Conservation (phyloP, 441 rosid genomes). For the Euphorbia schlechtendalii region DNA sequence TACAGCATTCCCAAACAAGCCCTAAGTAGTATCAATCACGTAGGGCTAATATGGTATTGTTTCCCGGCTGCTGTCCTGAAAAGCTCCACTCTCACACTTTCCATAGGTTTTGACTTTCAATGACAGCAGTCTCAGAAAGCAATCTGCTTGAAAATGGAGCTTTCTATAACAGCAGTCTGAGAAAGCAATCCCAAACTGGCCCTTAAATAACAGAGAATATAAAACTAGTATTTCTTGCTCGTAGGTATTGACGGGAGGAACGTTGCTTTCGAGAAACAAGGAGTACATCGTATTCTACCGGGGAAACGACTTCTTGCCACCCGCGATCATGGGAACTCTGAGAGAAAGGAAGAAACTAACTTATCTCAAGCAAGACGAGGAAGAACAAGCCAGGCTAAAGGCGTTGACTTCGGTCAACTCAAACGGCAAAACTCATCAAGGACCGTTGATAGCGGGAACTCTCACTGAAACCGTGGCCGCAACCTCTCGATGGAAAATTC, state of each 20-base stretch:
- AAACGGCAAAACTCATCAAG: constrained; percentile 28
- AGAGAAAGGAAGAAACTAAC: constrained; percentile 53
- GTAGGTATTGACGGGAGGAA: constrained; percentile 82
- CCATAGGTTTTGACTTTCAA: too few species aligned
- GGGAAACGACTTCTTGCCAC: constrained; percentile 93
- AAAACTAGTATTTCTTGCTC: constrained; percentile 21
- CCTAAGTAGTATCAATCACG: too few species aligned
- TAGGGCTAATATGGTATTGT: too few species aligned
- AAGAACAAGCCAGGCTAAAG: constrained; percentile 58
- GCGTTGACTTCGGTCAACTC: constrained; percentile 32
- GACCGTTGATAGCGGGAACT: constrained; percentile 63
- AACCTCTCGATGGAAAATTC: constrained; percentile 62
- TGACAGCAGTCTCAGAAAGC: too few species aligned
- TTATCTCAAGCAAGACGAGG: constrained; percentile 55
- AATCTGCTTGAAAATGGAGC: too few species aligned
- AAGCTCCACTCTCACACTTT: too few species aligned
- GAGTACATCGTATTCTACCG: constrained; percentile 83
- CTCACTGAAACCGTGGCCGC: constrained; percentile 83
- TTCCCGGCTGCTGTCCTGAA: too few species aligned
- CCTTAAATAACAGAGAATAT: too few species aligned
- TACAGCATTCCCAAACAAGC: too few species aligned
- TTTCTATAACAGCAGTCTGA: too few species aligned
- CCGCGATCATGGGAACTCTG: constrained; percentile 47
- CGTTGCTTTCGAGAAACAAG: constrained; percentile 80
- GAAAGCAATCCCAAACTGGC: too few species aligned